Percentiles rank a stretch among this genome's conserved stretches.
Conservation (phyloP, 768 basidiomycete species). For the Psilocybe sp. region DNA sequence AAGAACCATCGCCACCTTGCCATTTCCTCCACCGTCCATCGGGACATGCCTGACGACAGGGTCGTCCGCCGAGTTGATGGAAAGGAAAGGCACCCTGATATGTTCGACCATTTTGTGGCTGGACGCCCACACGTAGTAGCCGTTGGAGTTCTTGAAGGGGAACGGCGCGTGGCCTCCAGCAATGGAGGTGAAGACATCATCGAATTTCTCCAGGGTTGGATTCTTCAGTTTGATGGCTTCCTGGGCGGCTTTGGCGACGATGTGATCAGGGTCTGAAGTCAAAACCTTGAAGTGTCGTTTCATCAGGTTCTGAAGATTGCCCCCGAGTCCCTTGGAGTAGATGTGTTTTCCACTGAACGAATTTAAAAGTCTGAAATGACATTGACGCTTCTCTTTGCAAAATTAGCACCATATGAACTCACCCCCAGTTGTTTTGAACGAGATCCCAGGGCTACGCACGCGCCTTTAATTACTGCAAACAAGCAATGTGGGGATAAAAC, state of each 20-base stretch:
- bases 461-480: slow-evolving; percentile 1
- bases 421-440: slow-evolving; percentile 43
- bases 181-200: slow-evolving; percentile 61
- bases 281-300: slow-evolving; percentile 47
- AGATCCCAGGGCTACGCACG: slow-evolving; percentile 51
- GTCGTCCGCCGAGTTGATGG: slow-evolving; percentile 75
- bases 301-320: slow-evolving; percentile 62
- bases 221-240: slow-evolving; percentile 45
- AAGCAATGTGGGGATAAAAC: not conserved
- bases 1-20: slow-evolving; percentile 55
- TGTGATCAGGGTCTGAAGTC: slow-evolving; percentile 47
- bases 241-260: slow-evolving; percentile 45
- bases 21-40: slow-evolving; percentile 49
- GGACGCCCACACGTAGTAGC: slow-evolving; percentile 52
- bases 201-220: slow-evolving; percentile 56
- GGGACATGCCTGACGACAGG: slow-evolving; percentile 69
- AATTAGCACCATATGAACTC: slow-evolving; percentile 23
- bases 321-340: slow-evolving; percentile 79
- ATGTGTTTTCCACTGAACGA: slow-evolving; percentile 57
- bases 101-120: slow-evolving; percentile 57
- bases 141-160: slow-evolving; percentile 42
- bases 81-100: slow-evolving; percentile 71
- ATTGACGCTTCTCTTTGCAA: not conserved
- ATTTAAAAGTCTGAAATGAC: slow-evolving; percentile 44
- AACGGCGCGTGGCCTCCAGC: slow-evolving; percentile 64